These are phyloP conservation scores for Lithospermum erythrorhizon DNA, from an alignment of 257 asterid species.

Conservation along the genomic window DNA sequence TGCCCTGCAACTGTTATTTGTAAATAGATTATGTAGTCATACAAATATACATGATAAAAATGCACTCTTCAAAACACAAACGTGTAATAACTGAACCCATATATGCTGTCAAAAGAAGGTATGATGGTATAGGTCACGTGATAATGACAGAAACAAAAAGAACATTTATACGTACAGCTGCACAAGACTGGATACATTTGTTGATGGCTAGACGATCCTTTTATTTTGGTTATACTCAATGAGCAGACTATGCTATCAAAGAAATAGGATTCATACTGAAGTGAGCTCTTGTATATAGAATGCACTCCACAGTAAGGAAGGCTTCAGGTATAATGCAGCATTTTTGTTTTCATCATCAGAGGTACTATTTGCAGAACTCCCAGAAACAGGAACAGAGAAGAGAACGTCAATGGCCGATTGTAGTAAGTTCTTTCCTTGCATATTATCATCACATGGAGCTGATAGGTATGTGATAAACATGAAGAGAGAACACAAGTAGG, in stretches of 20 bases:
- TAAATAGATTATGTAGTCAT: background rate
- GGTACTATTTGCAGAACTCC: conserved; percentile 20
- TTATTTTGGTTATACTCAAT: no score
- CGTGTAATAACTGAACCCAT: background rate
- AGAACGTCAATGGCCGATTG: conserved; percentile 50
- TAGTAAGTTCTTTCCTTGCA: conserved; percentile 59
- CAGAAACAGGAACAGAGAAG: conserved; percentile 38
- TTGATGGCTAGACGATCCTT: no score
- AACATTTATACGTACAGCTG: no score
- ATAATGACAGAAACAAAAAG: no score
- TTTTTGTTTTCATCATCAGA: conserved; percentile 22
- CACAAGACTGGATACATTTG: no score
- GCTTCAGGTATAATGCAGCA: conserved; percentile 29
- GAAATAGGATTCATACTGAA: conserved; percentile 31
- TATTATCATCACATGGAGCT: conserved; percentile 42
- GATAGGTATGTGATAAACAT: conserved; percentile 81
- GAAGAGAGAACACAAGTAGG: conserved; percentile 15
- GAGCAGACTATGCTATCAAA: no score
- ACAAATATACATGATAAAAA: background rate
- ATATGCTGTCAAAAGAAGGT: no score
- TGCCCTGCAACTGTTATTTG: conserved; percentile 32
- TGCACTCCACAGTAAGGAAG: conserved; percentile 72
- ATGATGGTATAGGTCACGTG: no score
- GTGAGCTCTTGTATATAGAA: conserved; percentile 56
- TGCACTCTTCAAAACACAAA: background rate